Percentiles rank a stretch among this genome's conserved stretches.
These are phyloP conservation scores for Phytophthora meadii DNA, from an alignment of 352 stramenopile genomes.

Conservation along the genomic window DNA sequence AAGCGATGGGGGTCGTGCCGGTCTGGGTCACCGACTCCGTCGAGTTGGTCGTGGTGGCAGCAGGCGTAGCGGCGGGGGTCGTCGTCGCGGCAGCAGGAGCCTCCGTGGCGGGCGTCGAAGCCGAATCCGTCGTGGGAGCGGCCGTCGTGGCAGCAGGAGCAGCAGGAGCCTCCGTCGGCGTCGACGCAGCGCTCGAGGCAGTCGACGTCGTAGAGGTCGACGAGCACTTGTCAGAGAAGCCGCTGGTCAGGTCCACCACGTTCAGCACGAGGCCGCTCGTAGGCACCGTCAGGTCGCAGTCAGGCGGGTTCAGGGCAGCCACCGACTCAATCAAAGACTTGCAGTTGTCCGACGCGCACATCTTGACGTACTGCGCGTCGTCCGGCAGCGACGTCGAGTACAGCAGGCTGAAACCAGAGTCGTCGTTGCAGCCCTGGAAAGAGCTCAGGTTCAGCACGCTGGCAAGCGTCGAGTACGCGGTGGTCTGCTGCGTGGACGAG, in stretches of 20 bases:
- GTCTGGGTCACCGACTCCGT: constrained; percentile 18
- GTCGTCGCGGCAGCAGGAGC: constrained; percentile 11
- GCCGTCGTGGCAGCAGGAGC: constrained; percentile 9
- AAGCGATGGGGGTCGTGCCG: constrained; percentile 9
- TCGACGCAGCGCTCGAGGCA: constrained; percentile 2
- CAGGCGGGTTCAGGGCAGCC: constrained; percentile 25
- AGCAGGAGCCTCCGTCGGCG: constrained; percentile 3
- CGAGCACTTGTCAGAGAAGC: constrained; percentile 31
- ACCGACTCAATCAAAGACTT: constrained; percentile 31
- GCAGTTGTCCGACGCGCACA: constrained; percentile 41
- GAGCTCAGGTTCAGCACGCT: constrained; percentile 30
- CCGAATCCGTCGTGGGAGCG: constrained; percentile 2
- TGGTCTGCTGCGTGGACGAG: constrained; percentile 25
- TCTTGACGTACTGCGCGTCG: constrained; percentile 34
- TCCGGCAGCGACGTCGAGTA: constrained; percentile 35
- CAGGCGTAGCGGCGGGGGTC: constrained; percentile 10
- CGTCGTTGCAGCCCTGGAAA: constrained; percentile 32
- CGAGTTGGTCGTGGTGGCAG: constrained; percentile 23
- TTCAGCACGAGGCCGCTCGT: constrained; percentile 41
- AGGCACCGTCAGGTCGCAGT: constrained; percentile 43
- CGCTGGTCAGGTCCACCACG: constrained; percentile 31
- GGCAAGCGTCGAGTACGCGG: constrained; percentile 40
- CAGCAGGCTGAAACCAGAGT: constrained; percentile 44
- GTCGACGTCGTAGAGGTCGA: constrained; percentile 14
- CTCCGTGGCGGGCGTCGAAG: constrained; percentile 10